These are phyloP conservation scores for Chenopodium formosanum DNA, from an alignment of 148 eudicot genomes.

Conservation along the genomic window DNA sequence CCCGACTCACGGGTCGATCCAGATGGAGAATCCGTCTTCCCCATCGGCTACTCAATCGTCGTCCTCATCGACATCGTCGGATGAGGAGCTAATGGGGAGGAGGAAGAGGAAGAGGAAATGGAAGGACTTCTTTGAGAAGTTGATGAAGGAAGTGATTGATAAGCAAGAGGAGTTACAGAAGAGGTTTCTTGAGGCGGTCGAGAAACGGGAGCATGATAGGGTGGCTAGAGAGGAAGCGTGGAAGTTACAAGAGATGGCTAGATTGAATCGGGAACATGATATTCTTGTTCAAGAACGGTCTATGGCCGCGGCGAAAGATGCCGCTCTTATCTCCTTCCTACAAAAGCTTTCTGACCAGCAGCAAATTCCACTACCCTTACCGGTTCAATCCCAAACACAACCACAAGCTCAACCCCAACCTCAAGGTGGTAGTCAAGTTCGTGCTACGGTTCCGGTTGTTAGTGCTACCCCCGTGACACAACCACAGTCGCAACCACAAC, in stretches of 20 bases:
- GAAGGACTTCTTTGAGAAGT: slow-evolving; percentile 62
- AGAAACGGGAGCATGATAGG: slow-evolving; percentile 66
- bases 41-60: slow-evolving; percentile 43
- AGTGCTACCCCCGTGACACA: not conserved
- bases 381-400: slow-evolving; percentile 13
- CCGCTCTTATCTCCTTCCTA: slow-evolving; percentile 62
- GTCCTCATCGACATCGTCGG: slow-evolving; percentile 77
- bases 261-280: slow-evolving; percentile 65
- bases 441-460: slow-evolving; percentile 23
- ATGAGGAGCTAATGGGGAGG: slow-evolving; percentile 57
- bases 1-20: slow-evolving; percentile 16
- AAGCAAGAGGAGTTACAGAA: slow-evolving; percentile 76
- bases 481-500: not conserved
- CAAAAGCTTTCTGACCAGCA: slow-evolving; percentile 69
- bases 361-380: slow-evolving; percentile 37
- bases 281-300: slow-evolving; percentile 68
- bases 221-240: slow-evolving; percentile 73
- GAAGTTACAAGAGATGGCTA: slow-evolving; percentile 65
- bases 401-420: slow-evolving; percentile 9
- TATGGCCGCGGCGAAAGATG: slow-evolving; percentile 73
- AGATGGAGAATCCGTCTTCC: slow-evolving; percentile 29
- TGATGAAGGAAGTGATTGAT: slow-evolving; percentile 61
- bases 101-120: slow-evolving; percentile 74
- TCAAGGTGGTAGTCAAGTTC: slow-evolving; percentile 1
- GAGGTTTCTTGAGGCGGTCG: slow-evolving; percentile 69